Conservation (phyloP, 768 basidiomycete species). For the Pulveroboletus ravenelii region DNA sequence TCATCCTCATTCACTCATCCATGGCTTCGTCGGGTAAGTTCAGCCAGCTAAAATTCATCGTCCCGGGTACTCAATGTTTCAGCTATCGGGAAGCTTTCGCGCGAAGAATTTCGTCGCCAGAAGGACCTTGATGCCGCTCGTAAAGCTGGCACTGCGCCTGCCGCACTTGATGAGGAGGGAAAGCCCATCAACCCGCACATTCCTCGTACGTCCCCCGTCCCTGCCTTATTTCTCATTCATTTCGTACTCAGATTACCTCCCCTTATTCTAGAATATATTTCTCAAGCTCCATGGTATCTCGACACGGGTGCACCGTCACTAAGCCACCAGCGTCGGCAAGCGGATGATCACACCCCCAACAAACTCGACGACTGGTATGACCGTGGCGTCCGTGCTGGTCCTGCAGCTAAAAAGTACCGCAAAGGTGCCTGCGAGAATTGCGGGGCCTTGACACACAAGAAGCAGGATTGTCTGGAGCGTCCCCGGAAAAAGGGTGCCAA, state of each 20-base stretch:
- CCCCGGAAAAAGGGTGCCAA: slow-evolving; percentile 96
- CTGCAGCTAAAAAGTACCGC: slow-evolving; percentile 93
- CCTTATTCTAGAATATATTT: slow-evolving; percentile 77
- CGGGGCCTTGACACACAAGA: slow-evolving; percentile 92
- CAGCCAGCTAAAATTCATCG: neutral
- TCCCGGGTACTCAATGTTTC: neutral
- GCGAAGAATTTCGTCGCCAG: slow-evolving; percentile 91
- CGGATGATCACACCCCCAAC: slow-evolving; percentile 50
- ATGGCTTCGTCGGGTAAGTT: slow-evolving; percentile 29
- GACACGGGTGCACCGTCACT: slow-evolving; percentile 92
- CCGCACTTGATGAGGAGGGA: slow-evolving; percentile 93
- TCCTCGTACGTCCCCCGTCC: slow-evolving; percentile 66
- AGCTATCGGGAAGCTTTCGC: slow-evolving; percentile 78
- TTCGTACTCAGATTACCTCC: neutral
- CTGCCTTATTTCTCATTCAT: neutral
- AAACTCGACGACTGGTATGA: slow-evolving; percentile 92
- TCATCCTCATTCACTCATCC: neutral
- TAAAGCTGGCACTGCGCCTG: slow-evolving; percentile 96
- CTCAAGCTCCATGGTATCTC: slow-evolving; percentile 98
- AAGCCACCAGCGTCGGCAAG: slow-evolving; percentile 83
- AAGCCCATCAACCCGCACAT: slow-evolving; percentile 98
- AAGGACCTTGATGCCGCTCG: slow-evolving; percentile 98
- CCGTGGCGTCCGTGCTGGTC: slow-evolving; percentile 77
- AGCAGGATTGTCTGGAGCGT: slow-evolving; percentile 89
- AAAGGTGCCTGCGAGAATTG: slow-evolving; percentile 99